Evolutionary conservation across 495 filamentous ascomycete species (phyloP), one percentile per base, ranked within the genome.

Genomic region (Podospora comata): DNA sequence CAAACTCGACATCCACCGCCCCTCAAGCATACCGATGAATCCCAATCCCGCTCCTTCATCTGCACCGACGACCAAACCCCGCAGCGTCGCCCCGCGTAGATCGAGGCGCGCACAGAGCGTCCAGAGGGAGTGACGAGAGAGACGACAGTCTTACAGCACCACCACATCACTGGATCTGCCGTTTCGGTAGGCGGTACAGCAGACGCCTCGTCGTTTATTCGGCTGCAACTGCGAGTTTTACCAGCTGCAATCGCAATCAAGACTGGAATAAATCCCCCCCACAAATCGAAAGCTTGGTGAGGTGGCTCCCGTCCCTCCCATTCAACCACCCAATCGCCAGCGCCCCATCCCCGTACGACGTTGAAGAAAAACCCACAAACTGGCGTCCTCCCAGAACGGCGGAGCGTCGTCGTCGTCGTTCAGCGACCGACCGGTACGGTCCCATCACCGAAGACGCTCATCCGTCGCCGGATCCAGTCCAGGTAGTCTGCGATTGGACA

Each of bases 381-480:
- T 83, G 81, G 81, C 81, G 70, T 74, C 72, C 72, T 68, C 76
- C 71, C 74, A 75, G 65, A 64, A 72, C 62, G 66, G 71, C 74
- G 79, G 79, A 63, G 75, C 77, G 55, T 74, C 79, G 68, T 79
- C 76, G 44, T 77, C 80, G 65, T 82, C 81, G 68, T 79, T 75
- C 62, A 80, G 75, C 78, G 80, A 80, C 73, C 71, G 76, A 60
- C 75, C 77, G 59, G 72, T 72, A 44, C 72, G 73, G 65, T 75
- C 75, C 48, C 79, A 83, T 69, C 80, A 79, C 69, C 79, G 80
- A 54, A 76, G 77, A 69, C 79, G 75, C 66, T 81, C 79, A 20
- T 80, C 79, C 19, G 70, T 63, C 27, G 62, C 67, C 28, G 6
- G 68, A n/a, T 54, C 70, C 7, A 64, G 65, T 64, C 64, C 30